These are phyloP conservation scores for Fusarium dimerum DNA, from an alignment of 2,329 filamentous ascomycete genomes.

Conservation along the genomic window DNA sequence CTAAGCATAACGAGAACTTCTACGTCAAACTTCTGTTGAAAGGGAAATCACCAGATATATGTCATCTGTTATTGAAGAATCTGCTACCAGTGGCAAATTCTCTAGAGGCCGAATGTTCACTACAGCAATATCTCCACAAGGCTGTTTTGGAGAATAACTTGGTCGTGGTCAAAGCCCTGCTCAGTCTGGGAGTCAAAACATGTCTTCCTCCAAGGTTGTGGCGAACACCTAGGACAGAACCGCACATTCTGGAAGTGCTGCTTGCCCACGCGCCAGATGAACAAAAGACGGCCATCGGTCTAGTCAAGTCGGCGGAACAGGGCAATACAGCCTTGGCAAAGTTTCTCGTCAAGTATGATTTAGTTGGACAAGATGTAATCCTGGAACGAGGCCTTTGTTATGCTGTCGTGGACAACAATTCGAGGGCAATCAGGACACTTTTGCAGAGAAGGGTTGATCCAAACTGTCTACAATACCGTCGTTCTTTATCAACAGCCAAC, in stretches of 20 bases:
- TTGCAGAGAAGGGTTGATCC: not conserved
- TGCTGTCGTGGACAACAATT: not conserved
- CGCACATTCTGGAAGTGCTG: not conserved
- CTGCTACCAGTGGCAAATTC: too few species aligned
- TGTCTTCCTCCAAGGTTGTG: not conserved
- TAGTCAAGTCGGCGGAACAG: not conserved
- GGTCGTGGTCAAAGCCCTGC: not conserved
- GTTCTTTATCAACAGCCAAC: not conserved
- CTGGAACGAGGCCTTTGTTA: not conserved
- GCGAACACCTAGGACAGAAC: not conserved
- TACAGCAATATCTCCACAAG: too few species aligned
- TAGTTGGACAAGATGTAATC: not conserved
- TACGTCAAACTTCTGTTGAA: too few species aligned
- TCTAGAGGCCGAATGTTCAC: too few species aligned
- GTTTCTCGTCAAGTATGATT: not conserved
- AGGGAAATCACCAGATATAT: too few species aligned
- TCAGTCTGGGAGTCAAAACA: not conserved
- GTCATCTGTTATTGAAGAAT: too few species aligned
- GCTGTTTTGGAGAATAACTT: not conserved
- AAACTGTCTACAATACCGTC: not conserved
- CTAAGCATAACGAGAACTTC: too few species aligned
- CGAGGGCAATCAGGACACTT: not conserved
- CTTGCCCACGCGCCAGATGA: not conserved
- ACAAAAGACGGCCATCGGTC: not conserved
- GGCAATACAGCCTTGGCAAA: not conserved